Conservation (phyloP, 306 rosid genomes). For the Delonix regia region DNA sequence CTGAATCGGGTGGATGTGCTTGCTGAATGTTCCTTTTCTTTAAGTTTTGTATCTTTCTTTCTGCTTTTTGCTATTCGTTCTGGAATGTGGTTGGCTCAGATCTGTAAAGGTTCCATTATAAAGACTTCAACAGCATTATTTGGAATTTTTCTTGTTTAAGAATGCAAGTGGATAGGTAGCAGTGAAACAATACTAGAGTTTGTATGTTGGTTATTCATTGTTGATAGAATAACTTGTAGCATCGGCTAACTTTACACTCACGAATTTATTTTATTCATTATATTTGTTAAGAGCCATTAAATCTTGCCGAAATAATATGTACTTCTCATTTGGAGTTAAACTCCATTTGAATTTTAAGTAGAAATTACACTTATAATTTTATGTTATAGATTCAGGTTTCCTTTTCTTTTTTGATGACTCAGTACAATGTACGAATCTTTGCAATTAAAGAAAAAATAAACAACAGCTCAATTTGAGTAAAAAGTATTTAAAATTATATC, state of each 20-base stretch:
- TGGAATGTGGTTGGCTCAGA: conserved; percentile 29
- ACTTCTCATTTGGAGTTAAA: background rate
- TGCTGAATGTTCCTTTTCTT: conserved; percentile 40
- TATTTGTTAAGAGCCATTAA: conserved; percentile 23
- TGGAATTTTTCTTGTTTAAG: background rate
- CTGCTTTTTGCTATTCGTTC: conserved; percentile 35
- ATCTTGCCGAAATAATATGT: background rate
- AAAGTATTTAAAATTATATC: background rate
- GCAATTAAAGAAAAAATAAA: too few relatives aligned
- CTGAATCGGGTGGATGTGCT: conserved; percentile 46
- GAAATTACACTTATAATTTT: background rate
- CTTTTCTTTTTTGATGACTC: background rate
- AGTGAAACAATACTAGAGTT: background rate
- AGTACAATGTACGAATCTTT: background rate
- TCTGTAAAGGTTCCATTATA: conserved; percentile 42
- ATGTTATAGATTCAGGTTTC: background rate
- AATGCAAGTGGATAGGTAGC: conserved; percentile 4
- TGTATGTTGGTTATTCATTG: conserved; percentile 29
- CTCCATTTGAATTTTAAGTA: background rate
- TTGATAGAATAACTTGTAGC: background rate
- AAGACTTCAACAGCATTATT: conserved; percentile 23
- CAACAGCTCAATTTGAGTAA: background rate
- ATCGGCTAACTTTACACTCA: background rate
- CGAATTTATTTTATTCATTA: conserved; percentile 10
- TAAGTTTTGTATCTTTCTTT: conserved; percentile 32